phyloP scores from a whole-genome alignment of 768 basidiomycete genomes.

The Suillus subluteus region DNA sequence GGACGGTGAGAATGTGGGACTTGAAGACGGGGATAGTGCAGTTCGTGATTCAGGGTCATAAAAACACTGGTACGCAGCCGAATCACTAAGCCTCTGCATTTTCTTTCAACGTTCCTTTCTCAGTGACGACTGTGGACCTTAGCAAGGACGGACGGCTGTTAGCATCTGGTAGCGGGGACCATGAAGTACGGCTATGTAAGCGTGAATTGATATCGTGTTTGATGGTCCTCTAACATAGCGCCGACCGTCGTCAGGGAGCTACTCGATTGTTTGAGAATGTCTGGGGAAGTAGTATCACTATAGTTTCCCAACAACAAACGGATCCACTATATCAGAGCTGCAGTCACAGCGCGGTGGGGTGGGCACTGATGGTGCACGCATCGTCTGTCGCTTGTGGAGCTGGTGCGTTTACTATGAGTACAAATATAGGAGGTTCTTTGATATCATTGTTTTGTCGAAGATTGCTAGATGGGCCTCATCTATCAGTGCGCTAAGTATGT shows the following conservation, averaged over 20 bases:
- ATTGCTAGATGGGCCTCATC: not conserved
- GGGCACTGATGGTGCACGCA: not conserved
- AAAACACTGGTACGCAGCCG: conserved; percentile 60
- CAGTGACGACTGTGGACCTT: conserved; percentile 48
- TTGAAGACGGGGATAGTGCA: conserved; percentile 79
- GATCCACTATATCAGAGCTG: not conserved
- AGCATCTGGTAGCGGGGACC: conserved; percentile 75
- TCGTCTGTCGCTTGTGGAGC: not conserved
- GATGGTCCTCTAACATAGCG: not conserved
- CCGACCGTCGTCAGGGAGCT: not conserved
- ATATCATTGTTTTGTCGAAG: not conserved
- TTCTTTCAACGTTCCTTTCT: not conserved
- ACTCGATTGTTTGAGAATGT: conserved; percentile 2
- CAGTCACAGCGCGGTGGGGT: not conserved
- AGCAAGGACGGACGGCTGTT: conserved; percentile 61
- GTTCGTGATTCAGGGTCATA: conserved; percentile 84
- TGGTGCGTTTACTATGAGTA: not conserved
- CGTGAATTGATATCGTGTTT: conserved; percentile 11
- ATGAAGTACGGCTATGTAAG: conserved; percentile 71
- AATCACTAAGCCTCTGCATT: conserved; percentile 9
- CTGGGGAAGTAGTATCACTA: not conserved
- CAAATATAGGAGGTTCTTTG: not conserved
- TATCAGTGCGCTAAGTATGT: not conserved
- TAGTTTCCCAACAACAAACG: not conserved
- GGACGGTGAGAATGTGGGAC: conserved; percentile 95